Evolutionary conservation across 768 basidiomycete genomes (phyloP), one percentile per base, ranked within the genome.

Genomic region (Mycena chlorophos): DNA sequence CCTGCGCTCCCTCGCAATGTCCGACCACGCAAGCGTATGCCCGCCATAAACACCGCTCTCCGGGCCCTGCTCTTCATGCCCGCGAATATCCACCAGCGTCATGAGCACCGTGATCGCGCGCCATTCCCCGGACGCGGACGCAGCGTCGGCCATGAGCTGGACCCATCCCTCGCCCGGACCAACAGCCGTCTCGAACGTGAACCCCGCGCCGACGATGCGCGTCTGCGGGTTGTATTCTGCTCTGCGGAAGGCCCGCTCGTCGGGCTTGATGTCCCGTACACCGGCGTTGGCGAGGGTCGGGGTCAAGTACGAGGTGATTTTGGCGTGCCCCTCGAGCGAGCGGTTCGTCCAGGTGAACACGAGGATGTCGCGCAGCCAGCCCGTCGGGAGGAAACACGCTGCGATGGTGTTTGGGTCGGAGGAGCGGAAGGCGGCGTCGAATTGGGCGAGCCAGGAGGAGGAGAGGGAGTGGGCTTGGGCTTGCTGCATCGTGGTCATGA

Each of bases 271-370:
- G 26, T 59, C 49, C 3, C 63, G 46, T 8, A 71, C 50, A 0
- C 54, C 30, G 0, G 65, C 64, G 10, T 19, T 4, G 3, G 51
- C 12, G 12, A 69, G 62, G 1, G 31, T 39, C 16, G 56, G 49
- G 0, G 48, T n/a, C 1, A 74, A 56, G 51, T 68, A 71, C 10
- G 51, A 40, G 1, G 54, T 34, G 30, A 74, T 70, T 49, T 63
- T 65, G 4, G 58, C 63, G 17, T 47, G 60, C 1, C 71, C 71
- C 10, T 61, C 51, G 16, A 74, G 58, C 1, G 71, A 57, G 25
- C 70, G 67, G 27, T 63, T 63, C 49, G 71, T 66, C 73, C 72
- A 74, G 4, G 70, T 69, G 52, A 75, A 68, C 5, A 64, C 61
- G 49, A 75, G 68, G 29, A 71, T 28, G 49, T 75, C 73, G 17